Evolutionary conservation across 306 rosid genomes (phyloP).

Genomic region (Cucumis sativus): Cucumber_9930_V3 NC_026658.2:9806001-9806500

Average conservation of each 20-base stretch:
- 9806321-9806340: slow-evolving; percentile 76
- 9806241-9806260: slow-evolving; percentile 22
- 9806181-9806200: neutral
- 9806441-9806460: slow-evolving; percentile 64
- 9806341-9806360: slow-evolving; percentile 41
- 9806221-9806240: slow-evolving; percentile 43
- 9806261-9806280: slow-evolving; percentile 77
- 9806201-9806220: neutral
- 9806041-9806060: neutral
- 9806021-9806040: neutral
- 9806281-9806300: slow-evolving; percentile 89
- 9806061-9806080: neutral
- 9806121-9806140: neutral
- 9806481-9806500: slow-evolving; percentile 44
- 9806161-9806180: neutral
- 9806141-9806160: neutral
- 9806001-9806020: neutral
- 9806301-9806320: slow-evolving; percentile 71
- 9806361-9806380: slow-evolving; percentile 69
- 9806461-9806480: slow-evolving; percentile 63
- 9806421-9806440: slow-evolving; percentile 79
- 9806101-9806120: too few relatives aligned
- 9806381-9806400: slow-evolving; percentile 95
- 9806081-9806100: neutral
- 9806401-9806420: slow-evolving; percentile 77